These are phyloP conservation scores for Sporothrix inflata DNA, from an alignment of 2,329 filamentous ascomycete species.

Conservation along the genomic window DNA sequence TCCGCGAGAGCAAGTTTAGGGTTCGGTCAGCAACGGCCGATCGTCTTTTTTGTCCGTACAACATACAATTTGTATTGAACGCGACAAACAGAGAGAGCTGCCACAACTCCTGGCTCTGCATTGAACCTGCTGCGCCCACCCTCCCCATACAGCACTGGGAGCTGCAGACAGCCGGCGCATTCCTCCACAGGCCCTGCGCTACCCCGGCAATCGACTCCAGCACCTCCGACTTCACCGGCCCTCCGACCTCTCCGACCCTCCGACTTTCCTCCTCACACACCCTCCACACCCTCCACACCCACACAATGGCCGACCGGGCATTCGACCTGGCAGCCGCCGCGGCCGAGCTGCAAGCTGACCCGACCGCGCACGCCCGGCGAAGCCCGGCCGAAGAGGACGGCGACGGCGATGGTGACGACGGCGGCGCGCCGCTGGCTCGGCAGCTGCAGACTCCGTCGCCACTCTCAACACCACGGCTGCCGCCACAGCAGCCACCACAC, in stretches of 20 bases:
- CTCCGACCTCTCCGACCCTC: background rate
- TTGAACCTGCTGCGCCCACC: background rate
- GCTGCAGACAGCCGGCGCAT: constrained; percentile 13
- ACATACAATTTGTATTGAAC: background rate
- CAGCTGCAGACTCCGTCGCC: background rate
- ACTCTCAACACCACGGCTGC: background rate
- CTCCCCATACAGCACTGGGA: background rate
- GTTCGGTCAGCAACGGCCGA: background rate
- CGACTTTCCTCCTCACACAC: background rate
- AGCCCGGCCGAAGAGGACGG: background rate
- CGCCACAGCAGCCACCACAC: background rate
- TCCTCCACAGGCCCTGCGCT: background rate
- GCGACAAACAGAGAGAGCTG: background rate
- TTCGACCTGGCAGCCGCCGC: constrained; percentile 18
- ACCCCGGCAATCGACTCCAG: background rate
- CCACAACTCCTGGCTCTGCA: background rate
- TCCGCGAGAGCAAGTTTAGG: background rate
- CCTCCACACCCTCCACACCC: background rate
- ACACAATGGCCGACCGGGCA: constrained; percentile 22
- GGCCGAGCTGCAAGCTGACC: constrained; percentile 16
- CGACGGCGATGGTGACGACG: constrained; percentile 1
- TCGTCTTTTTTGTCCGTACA: background rate
- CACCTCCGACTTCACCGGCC: background rate
- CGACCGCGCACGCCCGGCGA: background rate
- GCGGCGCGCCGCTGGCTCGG: constrained; percentile 16